A percentile compares a stretch with the other conserved stretches of the same genome.
Conservation (phyloP, 169 alveolate genomes). For the Plasmodium adleri region DNA sequence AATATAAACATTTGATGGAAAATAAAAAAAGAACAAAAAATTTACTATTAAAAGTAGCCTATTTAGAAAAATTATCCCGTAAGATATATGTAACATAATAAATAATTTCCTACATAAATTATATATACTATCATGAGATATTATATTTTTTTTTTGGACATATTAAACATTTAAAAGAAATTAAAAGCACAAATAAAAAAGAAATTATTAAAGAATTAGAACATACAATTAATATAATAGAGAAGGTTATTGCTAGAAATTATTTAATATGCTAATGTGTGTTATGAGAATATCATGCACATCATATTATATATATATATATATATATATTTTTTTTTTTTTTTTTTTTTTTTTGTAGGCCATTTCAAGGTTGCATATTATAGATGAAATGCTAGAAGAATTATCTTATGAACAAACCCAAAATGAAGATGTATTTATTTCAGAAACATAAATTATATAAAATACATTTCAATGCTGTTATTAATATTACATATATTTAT, state of each 20-base stretch:
- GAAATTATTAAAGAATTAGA: conserved; percentile 43
- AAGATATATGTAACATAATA: not conserved
- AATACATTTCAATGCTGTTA: not conserved
- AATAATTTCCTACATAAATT: too few relatives aligned
- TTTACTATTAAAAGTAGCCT: conserved; percentile 47
- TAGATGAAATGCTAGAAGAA: conserved; percentile 48
- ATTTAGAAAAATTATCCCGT: conserved; percentile 51
- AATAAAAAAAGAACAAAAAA: conserved; percentile 26
- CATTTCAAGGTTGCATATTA: conserved; percentile 17
- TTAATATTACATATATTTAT: too few relatives aligned
- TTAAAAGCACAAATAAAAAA: conserved; percentile 37
- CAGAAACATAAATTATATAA: not conserved
- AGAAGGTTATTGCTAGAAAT: conserved; percentile 21
- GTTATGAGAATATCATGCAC: too few relatives aligned
- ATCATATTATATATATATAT: not conserved
- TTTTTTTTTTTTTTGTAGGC: conserved; percentile 18
- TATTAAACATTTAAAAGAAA: conserved; percentile 20
- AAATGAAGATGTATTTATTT: conserved; percentile 24
- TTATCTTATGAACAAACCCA: conserved; percentile 1
- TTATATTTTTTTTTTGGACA: not conserved
- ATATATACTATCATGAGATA: not conserved
- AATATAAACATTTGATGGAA: conserved; percentile 30
- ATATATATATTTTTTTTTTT: conserved; percentile 16
- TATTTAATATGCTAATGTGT: too few relatives aligned
- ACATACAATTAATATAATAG: conserved; percentile 20